phyloP scores from a whole-genome alignment of 257 asterid genomes.

The Przewalskia tangutica region DNA sequence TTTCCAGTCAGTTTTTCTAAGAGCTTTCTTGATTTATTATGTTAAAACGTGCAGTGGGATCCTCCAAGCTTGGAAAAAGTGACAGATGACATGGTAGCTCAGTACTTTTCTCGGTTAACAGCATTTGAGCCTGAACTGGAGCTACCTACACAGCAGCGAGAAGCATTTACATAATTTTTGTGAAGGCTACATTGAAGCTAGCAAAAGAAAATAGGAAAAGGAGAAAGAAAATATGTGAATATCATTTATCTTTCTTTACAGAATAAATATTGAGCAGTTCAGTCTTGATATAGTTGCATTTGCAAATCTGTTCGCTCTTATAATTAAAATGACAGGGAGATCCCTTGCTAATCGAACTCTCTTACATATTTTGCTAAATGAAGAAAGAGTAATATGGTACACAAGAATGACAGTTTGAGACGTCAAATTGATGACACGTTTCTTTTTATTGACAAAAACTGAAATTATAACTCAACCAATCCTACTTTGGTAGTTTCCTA shows the following conservation, averaged over 20 bases:
- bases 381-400: not conserved
- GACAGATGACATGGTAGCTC: conserved; percentile 80
- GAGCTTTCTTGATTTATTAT: not conserved
- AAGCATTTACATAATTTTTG: conserved; percentile 50
- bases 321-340: not conserved
- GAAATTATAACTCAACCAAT: not conserved
- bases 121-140: conserved; percentile 75
- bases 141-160: conserved; percentile 69
- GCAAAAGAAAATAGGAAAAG: not conserved
- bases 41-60: conserved; percentile 60
- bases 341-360: not conserved
- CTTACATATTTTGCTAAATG: not conserved
- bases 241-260: not conserved
- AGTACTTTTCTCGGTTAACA: conserved; percentile 52
- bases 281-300: not conserved
- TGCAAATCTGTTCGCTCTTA: not conserved
- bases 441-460: not conserved
- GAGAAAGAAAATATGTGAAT: not conserved
- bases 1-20: not conserved
- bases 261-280: not conserved
- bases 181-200: not conserved
- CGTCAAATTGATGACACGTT: not conserved
- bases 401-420: not conserved
- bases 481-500: not conserved
- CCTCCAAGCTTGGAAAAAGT: conserved; percentile 85